A percentile compares a stretch with the other conserved stretches of the same genome.
Conservation (phyloP, 495 filamentous ascomycete genomes). For the Thozetella sp. region DNA sequence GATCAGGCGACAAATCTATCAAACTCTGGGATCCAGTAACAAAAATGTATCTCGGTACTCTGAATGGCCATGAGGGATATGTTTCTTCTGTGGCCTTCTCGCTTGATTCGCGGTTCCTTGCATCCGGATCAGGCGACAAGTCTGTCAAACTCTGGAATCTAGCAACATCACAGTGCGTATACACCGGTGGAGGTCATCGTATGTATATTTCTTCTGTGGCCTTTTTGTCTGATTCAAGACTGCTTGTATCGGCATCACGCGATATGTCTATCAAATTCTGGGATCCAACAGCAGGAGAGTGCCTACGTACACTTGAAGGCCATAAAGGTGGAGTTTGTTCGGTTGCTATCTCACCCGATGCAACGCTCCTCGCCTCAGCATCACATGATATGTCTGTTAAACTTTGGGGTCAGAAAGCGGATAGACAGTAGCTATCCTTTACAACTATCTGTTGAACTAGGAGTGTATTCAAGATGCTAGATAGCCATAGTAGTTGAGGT, state of each 20-base stretch:
- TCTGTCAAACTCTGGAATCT: neutral
- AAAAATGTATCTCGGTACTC: neutral
- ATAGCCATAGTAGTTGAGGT: too few species aligned
- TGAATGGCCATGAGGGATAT: neutral
- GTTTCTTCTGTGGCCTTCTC: neutral
- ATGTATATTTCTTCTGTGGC: neutral
- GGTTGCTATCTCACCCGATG: neutral
- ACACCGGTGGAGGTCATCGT: neutral
- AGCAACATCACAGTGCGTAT: neutral
- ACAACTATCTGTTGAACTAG: too few species aligned
- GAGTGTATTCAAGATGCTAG: too few species aligned
- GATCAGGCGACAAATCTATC: neutral
- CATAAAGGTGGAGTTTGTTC: neutral
- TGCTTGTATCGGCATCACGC: neutral
- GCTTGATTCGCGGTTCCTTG: neutral
- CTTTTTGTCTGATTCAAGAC: neutral
- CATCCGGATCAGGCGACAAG: neutral
- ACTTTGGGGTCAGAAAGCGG: too few species aligned
- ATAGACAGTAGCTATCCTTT: too few species aligned
- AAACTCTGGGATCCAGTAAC: neutral
- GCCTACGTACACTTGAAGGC: neutral
- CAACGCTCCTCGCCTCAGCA: neutral
- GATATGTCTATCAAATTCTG: neutral
- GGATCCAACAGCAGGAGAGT: neutral
- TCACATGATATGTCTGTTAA: neutral